Evolutionary conservation across 2,329 filamentous ascomycete genomes (phyloP).

Genomic region (Fusarium oligoseptatum): DNA sequence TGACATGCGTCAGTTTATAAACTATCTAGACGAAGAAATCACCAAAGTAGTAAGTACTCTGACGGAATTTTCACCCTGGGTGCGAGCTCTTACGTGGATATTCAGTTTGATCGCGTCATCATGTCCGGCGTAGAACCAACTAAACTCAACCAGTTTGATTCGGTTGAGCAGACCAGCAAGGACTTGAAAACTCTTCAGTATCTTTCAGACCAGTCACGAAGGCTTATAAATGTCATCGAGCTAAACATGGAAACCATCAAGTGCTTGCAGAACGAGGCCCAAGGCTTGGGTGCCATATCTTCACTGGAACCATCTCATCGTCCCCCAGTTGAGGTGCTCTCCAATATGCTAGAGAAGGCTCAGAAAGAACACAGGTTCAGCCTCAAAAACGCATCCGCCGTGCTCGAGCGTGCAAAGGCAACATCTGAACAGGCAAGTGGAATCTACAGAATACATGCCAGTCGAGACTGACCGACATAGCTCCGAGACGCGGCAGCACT

Average conservation of each 20-base stretch:
- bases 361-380: slow-evolving; percentile 3
- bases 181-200: slow-evolving; percentile 12
- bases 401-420: background rate
- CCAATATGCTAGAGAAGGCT: background rate
- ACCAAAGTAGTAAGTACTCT: too few relatives aligned
- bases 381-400: background rate
- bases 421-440: background rate
- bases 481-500: background rate
- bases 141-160: slow-evolving; percentile 3
- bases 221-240: background rate
- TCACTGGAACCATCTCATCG: background rate
- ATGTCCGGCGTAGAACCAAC: background rate
- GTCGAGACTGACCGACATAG: background rate
- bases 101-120: slow-evolving; percentile 12
- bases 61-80: too few relatives aligned
- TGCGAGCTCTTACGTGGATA: too few relatives aligned
- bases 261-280: too few relatives aligned
- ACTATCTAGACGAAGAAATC: too few relatives aligned
- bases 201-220: slow-evolving; percentile 1
- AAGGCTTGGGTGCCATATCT: background rate
- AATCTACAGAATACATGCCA: background rate
- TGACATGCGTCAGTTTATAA: too few relatives aligned
- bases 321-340: background rate
- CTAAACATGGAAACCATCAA: background rate
- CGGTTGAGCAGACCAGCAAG: background rate